These are phyloP conservation scores for Kandelia obovata DNA, from an alignment of 345 rosid species.

Conservation along the genomic window DNA sequence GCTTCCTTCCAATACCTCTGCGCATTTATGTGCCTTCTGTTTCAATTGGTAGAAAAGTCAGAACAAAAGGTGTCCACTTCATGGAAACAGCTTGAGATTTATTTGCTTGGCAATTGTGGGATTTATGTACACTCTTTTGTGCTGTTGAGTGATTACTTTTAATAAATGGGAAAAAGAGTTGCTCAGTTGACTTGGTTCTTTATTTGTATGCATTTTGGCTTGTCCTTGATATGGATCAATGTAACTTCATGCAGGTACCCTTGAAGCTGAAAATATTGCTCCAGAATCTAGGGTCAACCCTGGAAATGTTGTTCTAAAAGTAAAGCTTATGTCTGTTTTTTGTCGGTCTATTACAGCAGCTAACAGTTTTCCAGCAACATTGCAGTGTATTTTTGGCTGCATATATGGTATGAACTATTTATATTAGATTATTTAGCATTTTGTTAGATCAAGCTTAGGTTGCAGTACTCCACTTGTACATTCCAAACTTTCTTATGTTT, in stretches of 20 bases:
- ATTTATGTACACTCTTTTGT: no score
- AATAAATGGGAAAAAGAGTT: no score
- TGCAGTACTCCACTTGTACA: neutral
- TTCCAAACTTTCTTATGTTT: no score
- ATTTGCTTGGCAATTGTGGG: no score
- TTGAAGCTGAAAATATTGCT: conserved; percentile 51
- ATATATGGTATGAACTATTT: conserved; percentile 59
- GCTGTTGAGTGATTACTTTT: no score
- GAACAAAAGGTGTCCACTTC: no score
- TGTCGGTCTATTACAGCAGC: conserved; percentile 83
- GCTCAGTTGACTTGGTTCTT: neutral
- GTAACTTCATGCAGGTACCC: conserved; percentile 51
- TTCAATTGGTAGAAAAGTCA: no score
- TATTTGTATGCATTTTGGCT: neutral
- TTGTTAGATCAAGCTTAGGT: neutral
- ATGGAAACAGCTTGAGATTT: no score
- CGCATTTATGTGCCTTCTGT: no score
- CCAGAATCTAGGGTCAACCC: conserved; percentile 66
- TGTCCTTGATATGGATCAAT: neutral
- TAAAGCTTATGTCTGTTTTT: conserved; percentile 69
- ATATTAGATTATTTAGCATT: neutral
- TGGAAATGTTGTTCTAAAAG: conserved; percentile 62
- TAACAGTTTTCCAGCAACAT: conserved; percentile 83
- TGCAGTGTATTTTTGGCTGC: conserved; percentile 96
- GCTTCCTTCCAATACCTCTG: no score